A percentile compares a stretch with the other conserved stretches of the same genome.
phyloP scores from a whole-genome alignment of 1,284 basidiomycete species.

The Ceratobasidium sp. region DNA sequence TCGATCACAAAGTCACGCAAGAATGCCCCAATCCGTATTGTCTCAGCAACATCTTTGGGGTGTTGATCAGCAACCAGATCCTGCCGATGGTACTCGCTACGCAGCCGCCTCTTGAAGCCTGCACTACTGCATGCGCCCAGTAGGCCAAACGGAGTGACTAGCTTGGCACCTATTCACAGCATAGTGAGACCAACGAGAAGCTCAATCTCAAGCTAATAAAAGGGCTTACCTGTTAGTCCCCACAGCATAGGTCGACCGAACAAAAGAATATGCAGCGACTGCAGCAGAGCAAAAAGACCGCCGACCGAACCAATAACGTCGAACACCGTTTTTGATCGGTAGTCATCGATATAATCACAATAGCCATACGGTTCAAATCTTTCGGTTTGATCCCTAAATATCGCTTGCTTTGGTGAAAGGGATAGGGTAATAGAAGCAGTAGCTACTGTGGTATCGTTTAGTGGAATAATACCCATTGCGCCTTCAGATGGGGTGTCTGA shows the following conservation, averaged over 20 bases:
- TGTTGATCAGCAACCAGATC: not conserved
- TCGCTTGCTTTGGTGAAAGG: not conserved
- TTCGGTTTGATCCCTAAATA: not conserved
- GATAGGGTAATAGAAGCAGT: not conserved
- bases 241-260: constrained; percentile 15
- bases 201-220: not conserved
- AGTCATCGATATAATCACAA: constrained; percentile 23
- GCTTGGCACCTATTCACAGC: constrained; percentile 28
- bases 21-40: constrained; percentile 47
- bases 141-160: constrained; percentile 14
- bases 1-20: constrained; percentile 17
- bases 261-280: constrained; percentile 1
- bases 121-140: constrained; percentile 39
- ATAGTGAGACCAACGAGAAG: not conserved
- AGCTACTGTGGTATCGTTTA: not conserved
- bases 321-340: constrained; percentile 11
- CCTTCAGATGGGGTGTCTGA: not conserved
- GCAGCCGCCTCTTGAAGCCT: constrained; percentile 19
- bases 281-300: constrained; percentile 10
- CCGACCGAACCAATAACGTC: constrained; percentile 17
- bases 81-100: not conserved
- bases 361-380: not conserved
- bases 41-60: constrained; percentile 45
- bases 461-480: not conserved
- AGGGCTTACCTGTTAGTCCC: not conserved